Evolutionary conservation across 2,329 filamentous ascomycete genomes (phyloP).

Genomic region (Sarocladiaceae sp.): DNA sequence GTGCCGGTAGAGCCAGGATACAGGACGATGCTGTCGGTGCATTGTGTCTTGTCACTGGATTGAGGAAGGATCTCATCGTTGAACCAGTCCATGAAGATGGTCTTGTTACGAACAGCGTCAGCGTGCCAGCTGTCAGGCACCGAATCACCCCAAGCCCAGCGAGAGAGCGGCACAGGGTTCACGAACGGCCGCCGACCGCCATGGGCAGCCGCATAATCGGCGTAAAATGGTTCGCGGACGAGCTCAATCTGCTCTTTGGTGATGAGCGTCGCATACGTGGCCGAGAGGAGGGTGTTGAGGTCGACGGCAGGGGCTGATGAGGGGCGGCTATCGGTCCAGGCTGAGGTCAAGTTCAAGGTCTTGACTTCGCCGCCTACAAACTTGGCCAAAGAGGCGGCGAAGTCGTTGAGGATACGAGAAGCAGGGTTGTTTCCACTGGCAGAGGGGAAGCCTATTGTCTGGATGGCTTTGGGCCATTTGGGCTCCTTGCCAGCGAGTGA

Average conservation of each 20-base stretch:
- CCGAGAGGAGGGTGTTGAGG: conserved; percentile 22
- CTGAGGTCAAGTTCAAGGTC: conserved; percentile 17
- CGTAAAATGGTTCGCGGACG: conserved; percentile 33
- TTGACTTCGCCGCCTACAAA: conserved; percentile 20
- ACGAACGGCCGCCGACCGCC: conserved; percentile 31
- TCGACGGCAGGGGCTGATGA: conserved; percentile 13
- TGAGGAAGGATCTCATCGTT: conserved; percentile 38
- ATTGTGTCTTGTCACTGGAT: conserved; percentile 25
- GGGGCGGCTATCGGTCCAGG: conserved; percentile 23
- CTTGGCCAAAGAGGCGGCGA: conserved; percentile 21
- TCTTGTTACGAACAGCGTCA: conserved; percentile 45
- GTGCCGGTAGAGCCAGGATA: conserved; percentile 33
- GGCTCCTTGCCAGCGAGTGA: conserved; percentile 18
- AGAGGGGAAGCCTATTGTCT: conserved; percentile 20
- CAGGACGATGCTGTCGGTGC: conserved; percentile 43
- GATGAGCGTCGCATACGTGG: conserved; percentile 32
- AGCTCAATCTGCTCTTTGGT: conserved; percentile 31
- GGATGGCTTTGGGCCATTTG: conserved; percentile 24
- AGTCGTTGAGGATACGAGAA: conserved; percentile 21
- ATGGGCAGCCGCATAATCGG: conserved; percentile 32
- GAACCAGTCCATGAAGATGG: conserved; percentile 42
- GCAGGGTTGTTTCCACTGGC: conserved; percentile 13
- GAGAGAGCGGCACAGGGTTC: conserved; percentile 28
- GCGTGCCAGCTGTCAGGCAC: conserved; percentile 22
- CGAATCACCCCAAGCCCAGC: conserved; percentile 31